Evolutionary conservation across 139 green algal species (phyloP), one percentile per base, ranked within the genome.

Genomic region (Klebsormidium nitens): DNA sequence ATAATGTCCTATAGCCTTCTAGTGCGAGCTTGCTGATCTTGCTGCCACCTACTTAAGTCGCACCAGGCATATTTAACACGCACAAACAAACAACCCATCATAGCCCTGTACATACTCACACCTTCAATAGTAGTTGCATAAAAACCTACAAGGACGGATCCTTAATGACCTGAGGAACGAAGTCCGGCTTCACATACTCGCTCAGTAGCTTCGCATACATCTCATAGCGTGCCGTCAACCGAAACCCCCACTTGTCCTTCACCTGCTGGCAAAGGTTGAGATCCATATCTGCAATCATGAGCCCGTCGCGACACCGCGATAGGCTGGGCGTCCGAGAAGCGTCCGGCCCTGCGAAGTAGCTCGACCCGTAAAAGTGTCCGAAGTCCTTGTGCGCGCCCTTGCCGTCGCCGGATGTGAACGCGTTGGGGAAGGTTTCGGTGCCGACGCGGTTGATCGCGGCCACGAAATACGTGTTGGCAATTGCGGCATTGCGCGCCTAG

Each of bases 251-350:
- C 68, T 87, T 91, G 69, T 97, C 91, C 46, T 85, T 87, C 17
- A 92, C 78, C 86, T 97, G 90, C 65, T 87, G 82, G 70, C 89
- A 95, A 8, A 98, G 78, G 77, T 96, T 97, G 14, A 98, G 85
- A 76, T 98, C 91, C 2, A 80, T 31, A 3, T 98, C 90, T 0
- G 82, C 84, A 0, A 98, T 71, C 77, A 98, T 50, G 6, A 98
- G 78, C 36, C 93, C 93, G 52, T 97, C 89, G 59, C 67, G 76
- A 65, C 84, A 79, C 4, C 91, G 82, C 0, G 85, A 76, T 14
- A 96, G 82, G 17, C 66, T 62, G 26, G 89, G 86, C 11, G 84
- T 89, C 62, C 93, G 86, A 77, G 83, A 90, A 42, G 81, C 92
- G 66, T 98, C 93, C 3, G 93, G 93, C 32, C 89, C 90, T 1